Evolutionary conservation across 202 grass and related monocot genomes (phyloP).

Genomic region (Alloteropsis angusta): DNA sequence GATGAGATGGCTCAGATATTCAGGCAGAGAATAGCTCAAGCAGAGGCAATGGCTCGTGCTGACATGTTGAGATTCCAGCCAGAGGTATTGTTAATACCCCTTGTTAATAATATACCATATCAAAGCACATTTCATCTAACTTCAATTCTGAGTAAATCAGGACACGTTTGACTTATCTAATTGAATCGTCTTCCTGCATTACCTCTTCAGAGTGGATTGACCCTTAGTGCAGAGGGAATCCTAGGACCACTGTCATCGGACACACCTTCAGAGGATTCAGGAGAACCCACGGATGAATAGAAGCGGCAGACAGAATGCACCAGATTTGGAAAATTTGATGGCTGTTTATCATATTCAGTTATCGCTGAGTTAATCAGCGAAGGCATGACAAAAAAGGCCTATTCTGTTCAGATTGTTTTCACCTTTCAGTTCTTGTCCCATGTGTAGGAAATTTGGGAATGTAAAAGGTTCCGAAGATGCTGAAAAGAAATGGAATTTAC

Average conservation of each 20-base stretch:
- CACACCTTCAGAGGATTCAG: constrained; percentile 30
- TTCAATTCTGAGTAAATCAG: neutral
- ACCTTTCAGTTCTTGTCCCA: constrained; percentile 2
- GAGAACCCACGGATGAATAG: constrained; percentile 22
- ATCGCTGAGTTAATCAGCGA: neutral
- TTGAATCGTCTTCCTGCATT: neutral
- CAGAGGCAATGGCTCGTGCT: constrained; percentile 92
- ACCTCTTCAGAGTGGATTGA: constrained; percentile 67
- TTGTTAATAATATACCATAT: neutral
- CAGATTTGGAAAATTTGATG: constrained; percentile 1
- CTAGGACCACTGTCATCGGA: constrained; percentile 76
- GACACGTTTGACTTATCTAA: neutral
- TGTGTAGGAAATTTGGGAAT: constrained; percentile 25
- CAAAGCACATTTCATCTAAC: neutral
- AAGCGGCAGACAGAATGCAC: neutral
- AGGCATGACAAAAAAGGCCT: constrained; percentile 17
- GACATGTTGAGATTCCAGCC: constrained; percentile 98
- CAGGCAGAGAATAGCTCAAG: constrained; percentile 94
- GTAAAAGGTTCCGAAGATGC: constrained; percentile 25
- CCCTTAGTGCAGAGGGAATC: constrained; percentile 79
- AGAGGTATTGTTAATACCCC: constrained; percentile 43
- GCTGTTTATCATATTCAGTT: neutral
- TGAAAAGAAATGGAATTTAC: constrained; percentile 16
- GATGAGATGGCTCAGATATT: constrained; percentile 99
- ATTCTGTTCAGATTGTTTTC: neutral